Evolutionary conservation across 176 grass and related monocot species (phyloP).

Genomic region (Alopecurus myosuroides): DNA sequence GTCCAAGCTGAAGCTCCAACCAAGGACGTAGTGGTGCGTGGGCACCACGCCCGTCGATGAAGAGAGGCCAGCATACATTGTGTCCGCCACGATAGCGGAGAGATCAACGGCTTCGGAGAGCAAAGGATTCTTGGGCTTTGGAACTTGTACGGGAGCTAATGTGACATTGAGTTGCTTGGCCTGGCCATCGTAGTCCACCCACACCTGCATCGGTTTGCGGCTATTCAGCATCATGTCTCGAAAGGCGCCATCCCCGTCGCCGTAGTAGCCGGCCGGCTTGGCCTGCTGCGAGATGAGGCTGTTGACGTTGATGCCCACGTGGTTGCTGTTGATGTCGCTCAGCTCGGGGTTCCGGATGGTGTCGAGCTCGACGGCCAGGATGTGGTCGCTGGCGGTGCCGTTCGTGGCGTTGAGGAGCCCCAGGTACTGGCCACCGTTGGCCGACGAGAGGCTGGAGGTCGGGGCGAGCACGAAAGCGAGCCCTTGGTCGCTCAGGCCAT

Average conservation of each 20-base stretch:
- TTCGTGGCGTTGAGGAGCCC: conserved; percentile 30
- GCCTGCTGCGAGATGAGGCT: conserved; percentile 16
- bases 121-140: conserved; percentile 21
- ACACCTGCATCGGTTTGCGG: conserved; percentile 34
- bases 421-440: conserved; percentile 25
- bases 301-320: conserved; percentile 37
- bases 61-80: conserved; percentile 36
- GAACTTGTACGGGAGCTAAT: not conserved
- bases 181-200: conserved; percentile 38
- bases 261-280: conserved; percentile 1
- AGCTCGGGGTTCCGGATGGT: conserved; percentile 33
- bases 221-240: not conserved
- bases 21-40: conserved; percentile 35
- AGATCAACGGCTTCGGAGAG: conserved; percentile 28
- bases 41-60: not conserved
- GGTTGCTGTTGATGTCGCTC: conserved; percentile 34
- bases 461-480: conserved; percentile 32
- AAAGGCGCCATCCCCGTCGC: not conserved
- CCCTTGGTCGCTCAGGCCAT: not conserved
- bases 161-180: conserved; percentile 8
- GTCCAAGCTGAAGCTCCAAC: conserved; percentile 49
- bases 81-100: not conserved
- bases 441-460: not conserved
- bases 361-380: conserved; percentile 42
- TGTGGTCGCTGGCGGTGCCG: conserved; percentile 3